These are phyloP conservation scores for Penicillium sp. DNA, from an alignment of 2,329 filamentous ascomycete species.

Conservation along the genomic window DNA sequence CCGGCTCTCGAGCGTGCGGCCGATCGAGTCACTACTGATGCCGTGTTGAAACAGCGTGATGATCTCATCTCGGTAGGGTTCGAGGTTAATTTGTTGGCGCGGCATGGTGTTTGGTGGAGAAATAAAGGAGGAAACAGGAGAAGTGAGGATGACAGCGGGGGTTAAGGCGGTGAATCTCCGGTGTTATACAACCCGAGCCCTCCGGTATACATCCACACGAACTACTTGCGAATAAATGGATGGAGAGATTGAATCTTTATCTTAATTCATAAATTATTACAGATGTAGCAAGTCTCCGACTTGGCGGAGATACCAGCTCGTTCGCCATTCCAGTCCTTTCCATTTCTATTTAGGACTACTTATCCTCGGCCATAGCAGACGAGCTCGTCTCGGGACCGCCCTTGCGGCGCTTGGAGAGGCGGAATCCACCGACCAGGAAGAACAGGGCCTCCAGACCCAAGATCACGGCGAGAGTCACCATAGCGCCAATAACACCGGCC, in stretches of 20 bases:
- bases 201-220: neutral
- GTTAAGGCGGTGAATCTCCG: slow-evolving; percentile 20
- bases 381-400: slow-evolving; percentile 9
- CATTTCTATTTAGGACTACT: slow-evolving; percentile 8
- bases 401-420: slow-evolving; percentile 55
- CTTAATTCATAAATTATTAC: neutral
- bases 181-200: neutral
- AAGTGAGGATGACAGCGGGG: neutral
- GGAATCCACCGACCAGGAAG: slow-evolving; percentile 57
- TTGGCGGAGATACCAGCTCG: neutral
- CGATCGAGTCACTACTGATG: slow-evolving; percentile 24
- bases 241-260: neutral
- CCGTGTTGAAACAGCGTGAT: slow-evolving; percentile 22
- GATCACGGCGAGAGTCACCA: slow-evolving; percentile 66
- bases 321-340: neutral
- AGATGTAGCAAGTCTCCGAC: slow-evolving; percentile 8
- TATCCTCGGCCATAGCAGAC: slow-evolving; percentile 17
- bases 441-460: slow-evolving; percentile 55
- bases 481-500: slow-evolving; percentile 76
- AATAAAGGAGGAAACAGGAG: neutral
- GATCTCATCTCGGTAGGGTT: slow-evolving; percentile 25
- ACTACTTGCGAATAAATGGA: no score
- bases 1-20: slow-evolving; percentile 20
- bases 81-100: slow-evolving; percentile 26
- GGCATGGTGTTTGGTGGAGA: slow-evolving; percentile 12